A percentile compares a stretch with the other conserved stretches of the same genome.
Evolutionary conservation across 306 rosid genomes (phyloP).

Genomic region (Citrullus colocynthis): DNA sequence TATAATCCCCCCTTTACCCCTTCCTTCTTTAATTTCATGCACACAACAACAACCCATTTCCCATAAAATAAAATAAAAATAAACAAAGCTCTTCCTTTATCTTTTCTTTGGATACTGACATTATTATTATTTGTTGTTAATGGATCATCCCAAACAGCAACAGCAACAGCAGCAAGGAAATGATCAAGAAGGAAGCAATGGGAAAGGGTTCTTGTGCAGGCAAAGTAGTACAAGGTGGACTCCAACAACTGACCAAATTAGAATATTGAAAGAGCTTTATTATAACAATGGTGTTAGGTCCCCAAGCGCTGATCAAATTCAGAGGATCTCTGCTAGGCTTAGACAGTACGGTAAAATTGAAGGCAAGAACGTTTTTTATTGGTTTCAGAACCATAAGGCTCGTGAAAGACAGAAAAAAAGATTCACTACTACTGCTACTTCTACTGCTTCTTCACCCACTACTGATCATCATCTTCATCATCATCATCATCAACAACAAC

Average conservation of each 20-base stretch:
- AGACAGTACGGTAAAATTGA: slow-evolving; percentile 95
- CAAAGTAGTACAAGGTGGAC: slow-evolving; percentile 92
- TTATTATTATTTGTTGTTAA: not conserved
- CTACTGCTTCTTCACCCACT: too few relatives aligned
- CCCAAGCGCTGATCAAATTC: slow-evolving; percentile 93
- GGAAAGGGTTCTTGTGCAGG: slow-evolving; percentile 47
- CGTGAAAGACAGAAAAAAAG: slow-evolving; percentile 97
- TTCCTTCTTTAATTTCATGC: not conserved
- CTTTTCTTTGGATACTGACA: too few relatives aligned
- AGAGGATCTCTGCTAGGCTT: slow-evolving; percentile 82
- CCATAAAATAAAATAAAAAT: too few relatives aligned
- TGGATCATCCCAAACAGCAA: slow-evolving; percentile 12
- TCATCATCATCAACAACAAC: not conserved
- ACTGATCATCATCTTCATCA: not conserved
- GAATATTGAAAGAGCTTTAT: slow-evolving; percentile 88
- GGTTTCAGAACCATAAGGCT: slow-evolving; percentile 98
- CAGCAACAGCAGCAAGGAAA: not conserved
- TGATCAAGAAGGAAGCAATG: slow-evolving; percentile 15
- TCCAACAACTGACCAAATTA: slow-evolving; percentile 82
- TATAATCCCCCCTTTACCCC: slow-evolving; percentile 16
- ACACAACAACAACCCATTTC: not conserved
- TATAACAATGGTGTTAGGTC: slow-evolving; percentile 87
- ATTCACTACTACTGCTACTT: slow-evolving; percentile 22
- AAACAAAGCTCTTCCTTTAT: not conserved
- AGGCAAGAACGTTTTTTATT: slow-evolving; percentile 85